Percentiles rank a stretch among this genome's conserved stretches.
These are phyloP conservation scores for Fusarium sulawesiense DNA, from an alignment of 2,329 filamentous ascomycete genomes.

Conservation along the genomic window DNA sequence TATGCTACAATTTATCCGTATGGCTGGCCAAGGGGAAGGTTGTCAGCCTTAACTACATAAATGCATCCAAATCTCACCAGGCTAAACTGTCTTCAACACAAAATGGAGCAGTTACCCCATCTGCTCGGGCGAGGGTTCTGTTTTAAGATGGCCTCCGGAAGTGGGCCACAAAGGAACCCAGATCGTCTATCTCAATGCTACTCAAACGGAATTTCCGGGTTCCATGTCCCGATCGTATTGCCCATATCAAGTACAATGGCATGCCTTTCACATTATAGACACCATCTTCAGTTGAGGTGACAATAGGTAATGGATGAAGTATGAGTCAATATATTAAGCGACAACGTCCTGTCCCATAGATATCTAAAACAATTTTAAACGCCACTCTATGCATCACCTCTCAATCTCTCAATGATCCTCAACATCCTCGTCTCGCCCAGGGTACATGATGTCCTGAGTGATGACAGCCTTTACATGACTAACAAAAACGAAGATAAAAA, in stretches of 20 bases:
- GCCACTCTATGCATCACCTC: background rate
- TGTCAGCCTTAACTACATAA: conserved; percentile 5
- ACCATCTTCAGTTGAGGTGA: background rate
- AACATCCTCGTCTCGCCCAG: conserved; percentile 63
- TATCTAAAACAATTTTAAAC: conserved; percentile 1
- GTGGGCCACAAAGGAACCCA: background rate
- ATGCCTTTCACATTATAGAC: background rate
- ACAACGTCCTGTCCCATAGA: background rate
- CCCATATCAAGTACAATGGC: background rate
- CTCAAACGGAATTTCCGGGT: background rate
- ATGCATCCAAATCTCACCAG: conserved; percentile 14
- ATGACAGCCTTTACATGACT: conserved; percentile 58
- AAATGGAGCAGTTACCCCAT: background rate
- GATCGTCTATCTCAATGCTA: background rate
- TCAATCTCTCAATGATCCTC: conserved; percentile 54
- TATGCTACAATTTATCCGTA: conserved; percentile 1
- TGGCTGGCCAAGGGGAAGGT: background rate
- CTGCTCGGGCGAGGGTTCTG: background rate
- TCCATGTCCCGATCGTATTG: background rate
- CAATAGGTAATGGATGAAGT: too few species aligned
- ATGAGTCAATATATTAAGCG: background rate
- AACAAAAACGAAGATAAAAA: conserved; percentile 57
- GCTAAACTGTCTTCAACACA: background rate
- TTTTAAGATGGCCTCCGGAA: background rate
- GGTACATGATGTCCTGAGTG: conserved; percentile 65